phyloP scores from a whole-genome alignment of 441 rosid genomes.

The Syzygium malaccense region DNA sequence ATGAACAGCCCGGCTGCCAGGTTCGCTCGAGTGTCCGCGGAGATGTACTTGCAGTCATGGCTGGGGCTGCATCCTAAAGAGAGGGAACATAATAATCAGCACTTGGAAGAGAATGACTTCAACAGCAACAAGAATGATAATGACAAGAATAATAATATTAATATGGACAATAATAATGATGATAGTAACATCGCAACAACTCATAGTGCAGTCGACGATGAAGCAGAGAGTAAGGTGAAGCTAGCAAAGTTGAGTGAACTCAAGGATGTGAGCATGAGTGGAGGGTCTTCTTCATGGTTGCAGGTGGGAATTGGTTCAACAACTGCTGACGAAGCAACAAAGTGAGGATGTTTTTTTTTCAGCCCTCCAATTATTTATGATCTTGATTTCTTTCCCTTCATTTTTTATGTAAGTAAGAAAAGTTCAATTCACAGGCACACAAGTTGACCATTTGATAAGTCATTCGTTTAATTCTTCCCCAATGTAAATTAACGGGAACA shows the following conservation, averaged over 20 bases:
- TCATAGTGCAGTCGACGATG: slow-evolving; percentile 34
- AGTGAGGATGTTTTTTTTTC: background rate
- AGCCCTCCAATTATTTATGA: background rate
- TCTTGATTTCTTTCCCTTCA: background rate
- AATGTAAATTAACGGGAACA: background rate
- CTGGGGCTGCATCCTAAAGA: slow-evolving; percentile 23
- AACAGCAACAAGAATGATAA: slow-evolving; percentile 5
- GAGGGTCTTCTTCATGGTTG: slow-evolving; percentile 68
- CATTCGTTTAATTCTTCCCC: background rate
- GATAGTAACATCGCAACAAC: slow-evolving; percentile 4
- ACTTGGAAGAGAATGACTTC: background rate
- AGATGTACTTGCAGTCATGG: slow-evolving; percentile 33
- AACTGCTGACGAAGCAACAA: slow-evolving; percentile 3
- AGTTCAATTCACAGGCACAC: background rate
- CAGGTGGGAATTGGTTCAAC: slow-evolving; percentile 71
- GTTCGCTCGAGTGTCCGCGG: slow-evolving; percentile 18
- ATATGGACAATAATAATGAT: background rate
- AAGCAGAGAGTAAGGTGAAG: slow-evolving; percentile 53
- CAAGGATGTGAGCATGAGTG: slow-evolving; percentile 40
- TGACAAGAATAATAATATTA: background rate
- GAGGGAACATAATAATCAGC: slow-evolving; percentile 2
- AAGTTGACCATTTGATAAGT: background rate
- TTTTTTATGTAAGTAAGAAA: background rate
- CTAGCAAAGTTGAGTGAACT: slow-evolving; percentile 60
- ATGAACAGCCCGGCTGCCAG: background rate